These are phyloP conservation scores for Aureococcus anophagefferens DNA, from an alignment of 108 stramenopile genomes.

Conservation along the genomic window DNA sequence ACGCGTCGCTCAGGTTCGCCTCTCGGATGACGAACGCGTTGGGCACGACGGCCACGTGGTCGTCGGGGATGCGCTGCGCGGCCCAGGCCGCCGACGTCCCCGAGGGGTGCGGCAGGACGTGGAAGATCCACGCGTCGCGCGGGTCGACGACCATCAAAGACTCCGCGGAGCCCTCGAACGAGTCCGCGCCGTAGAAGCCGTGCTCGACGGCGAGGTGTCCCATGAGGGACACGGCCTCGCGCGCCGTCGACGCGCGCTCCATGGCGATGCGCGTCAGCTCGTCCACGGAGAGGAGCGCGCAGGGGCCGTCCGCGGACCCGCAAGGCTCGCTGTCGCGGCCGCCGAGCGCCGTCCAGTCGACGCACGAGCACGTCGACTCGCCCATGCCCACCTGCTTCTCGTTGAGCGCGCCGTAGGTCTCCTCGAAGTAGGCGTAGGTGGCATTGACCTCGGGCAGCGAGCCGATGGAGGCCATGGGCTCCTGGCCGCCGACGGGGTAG, in stretches of 20 bases:
- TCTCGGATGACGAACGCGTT: slow-evolving; percentile 56
- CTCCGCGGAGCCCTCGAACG: slow-evolving; percentile 57
- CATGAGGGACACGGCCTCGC: slow-evolving; percentile 62
- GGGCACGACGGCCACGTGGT: slow-evolving; percentile 58
- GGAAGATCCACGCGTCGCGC: slow-evolving; percentile 67
- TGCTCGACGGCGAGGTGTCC: slow-evolving; percentile 58
- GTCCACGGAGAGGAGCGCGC: slow-evolving; percentile 55
- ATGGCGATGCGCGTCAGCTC: slow-evolving; percentile 60
- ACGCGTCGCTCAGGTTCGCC: too few relatives aligned
- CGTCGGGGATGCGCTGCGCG: slow-evolving; percentile 59
- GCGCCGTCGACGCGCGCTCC: slow-evolving; percentile 53
- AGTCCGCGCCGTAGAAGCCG: slow-evolving; percentile 69
- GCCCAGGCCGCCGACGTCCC: slow-evolving; percentile 64
- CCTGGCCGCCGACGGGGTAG: slow-evolving; percentile 19
- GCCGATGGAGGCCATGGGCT: too few relatives aligned
- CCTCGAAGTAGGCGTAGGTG: slow-evolving; percentile 62
- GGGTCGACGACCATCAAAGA: slow-evolving; percentile 53
- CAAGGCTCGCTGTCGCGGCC: slow-evolving; percentile 17
- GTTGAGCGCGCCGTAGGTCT: slow-evolving; percentile 65
- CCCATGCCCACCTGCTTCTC: slow-evolving; percentile 63
- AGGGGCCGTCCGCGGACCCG: slow-evolving; percentile 45
- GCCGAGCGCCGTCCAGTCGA: too few relatives aligned
- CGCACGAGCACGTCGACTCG: slow-evolving; percentile 61
- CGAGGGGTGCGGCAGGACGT: slow-evolving; percentile 65
- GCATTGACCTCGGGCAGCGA: too few relatives aligned